Conservation (phyloP, 202 grass and related monocot species). For the Brachypodium distachyon region DNA sequence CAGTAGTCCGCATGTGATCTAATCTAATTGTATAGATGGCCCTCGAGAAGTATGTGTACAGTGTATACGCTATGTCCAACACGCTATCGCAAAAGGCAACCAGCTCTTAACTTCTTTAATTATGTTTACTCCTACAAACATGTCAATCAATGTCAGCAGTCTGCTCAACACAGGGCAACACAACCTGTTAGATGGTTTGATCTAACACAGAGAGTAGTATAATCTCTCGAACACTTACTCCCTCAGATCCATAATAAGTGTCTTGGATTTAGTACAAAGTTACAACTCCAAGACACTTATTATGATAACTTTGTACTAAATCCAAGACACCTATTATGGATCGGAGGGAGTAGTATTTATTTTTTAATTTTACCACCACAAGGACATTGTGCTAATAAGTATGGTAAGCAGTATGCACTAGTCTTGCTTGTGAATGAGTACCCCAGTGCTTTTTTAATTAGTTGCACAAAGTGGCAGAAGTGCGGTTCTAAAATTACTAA, state of each 20-base stretch:
- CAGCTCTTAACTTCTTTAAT: not conserved
- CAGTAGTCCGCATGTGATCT: no score
- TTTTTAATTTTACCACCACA: no score
- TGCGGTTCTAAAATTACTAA: not conserved
- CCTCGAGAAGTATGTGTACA: no score
- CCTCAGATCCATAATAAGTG: no score
- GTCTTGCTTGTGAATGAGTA: not conserved
- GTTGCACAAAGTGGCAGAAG: slow-evolving; percentile 8
- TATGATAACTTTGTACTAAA: no score
- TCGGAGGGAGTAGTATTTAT: not conserved
- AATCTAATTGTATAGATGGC: not conserved
- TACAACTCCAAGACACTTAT: no score
- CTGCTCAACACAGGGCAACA: no score
- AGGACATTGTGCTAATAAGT: not conserved
- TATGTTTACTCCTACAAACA: not conserved
- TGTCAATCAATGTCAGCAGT: no score
- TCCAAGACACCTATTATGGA: no score
- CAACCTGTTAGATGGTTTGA: not conserved
- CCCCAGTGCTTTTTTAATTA: not conserved
- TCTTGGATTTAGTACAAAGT: no score
- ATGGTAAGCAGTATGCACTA: slow-evolving; percentile 4
- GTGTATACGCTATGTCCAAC: not conserved
- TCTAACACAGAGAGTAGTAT: no score
- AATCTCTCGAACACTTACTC: no score
- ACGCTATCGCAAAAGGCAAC: not conserved